Evolutionary conservation across 2,329 filamentous ascomycete genomes (phyloP), one percentile per base, ranked within the genome.

Genomic region (Apiospora marii): DNA sequence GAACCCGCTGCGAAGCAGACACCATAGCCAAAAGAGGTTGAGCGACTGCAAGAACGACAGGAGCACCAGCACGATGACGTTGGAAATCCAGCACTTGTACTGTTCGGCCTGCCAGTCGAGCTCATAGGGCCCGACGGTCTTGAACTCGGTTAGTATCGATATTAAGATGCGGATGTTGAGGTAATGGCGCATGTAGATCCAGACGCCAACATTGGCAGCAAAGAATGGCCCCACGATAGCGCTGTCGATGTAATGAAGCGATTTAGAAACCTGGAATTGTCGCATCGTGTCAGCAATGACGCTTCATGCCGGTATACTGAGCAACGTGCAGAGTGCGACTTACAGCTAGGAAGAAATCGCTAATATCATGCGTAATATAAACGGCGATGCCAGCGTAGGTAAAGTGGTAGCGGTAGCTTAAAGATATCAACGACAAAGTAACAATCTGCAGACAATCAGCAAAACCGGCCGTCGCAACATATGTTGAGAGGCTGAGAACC

Each of bases 401-500:
- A 34, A 68, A 68, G 24, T 68, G 67, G 4, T 12, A 68, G 1
- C 67, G 41, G 14, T 68, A 68, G 67, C 67, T 68, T 24, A 68
- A n/a, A 27, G 41, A 44, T 30, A 68, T 68, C 41, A 68, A 34
- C 1, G 67, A 68, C 4, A 68, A 22, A 27, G 67, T 68, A 10
- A 68, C 44, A 22, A 68, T 68, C 67, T 68, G 44, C 13, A 22
- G 22, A 37, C 1, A 1, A 30, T 68, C 10, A 68, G 67, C 22
- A 30, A 46, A n/a, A 1, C 41, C 19, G 43, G 10, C 14, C 67
- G 13, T 51, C 22, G 22, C 8, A 44, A 6, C 19, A 37, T 10
- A 19, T 41, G 24, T 43, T 30, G 30, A 46, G 19, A 64, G 34
- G 1, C 3, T 6, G 22, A 41, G 16, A 19, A 78, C 89, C 82